Percentiles rank a stretch among this genome's conserved stretches.
Conservation (phyloP, 495 filamentous ascomycete species). For the Trichoderma virens region DNA sequence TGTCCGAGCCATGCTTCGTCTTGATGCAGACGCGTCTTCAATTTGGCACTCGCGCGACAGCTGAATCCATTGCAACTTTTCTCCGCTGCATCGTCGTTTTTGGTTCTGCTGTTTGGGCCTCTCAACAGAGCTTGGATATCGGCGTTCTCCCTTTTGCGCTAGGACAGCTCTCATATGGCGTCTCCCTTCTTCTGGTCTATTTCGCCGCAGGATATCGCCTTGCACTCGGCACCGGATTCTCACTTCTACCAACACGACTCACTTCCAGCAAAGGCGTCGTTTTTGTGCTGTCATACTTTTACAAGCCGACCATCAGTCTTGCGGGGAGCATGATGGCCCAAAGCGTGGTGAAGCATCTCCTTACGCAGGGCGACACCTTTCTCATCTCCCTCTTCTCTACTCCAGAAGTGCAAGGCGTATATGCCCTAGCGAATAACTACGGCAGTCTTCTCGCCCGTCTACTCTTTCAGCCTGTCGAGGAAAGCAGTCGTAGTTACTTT, state of each 20-base stretch:
- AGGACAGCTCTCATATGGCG: constrained; percentile 74
- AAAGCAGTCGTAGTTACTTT: constrained; percentile 81
- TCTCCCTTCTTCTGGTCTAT: constrained; percentile 62
- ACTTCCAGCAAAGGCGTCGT: constrained; percentile 13
- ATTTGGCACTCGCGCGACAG: constrained; percentile 69
- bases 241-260: constrained; percentile 35
- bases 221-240: constrained; percentile 45
- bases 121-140: constrained; percentile 35
- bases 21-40: constrained; percentile 71
- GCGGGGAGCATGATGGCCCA: constrained; percentile 79
- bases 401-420: constrained; percentile 79
- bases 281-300: constrained; percentile 58
- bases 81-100: constrained; percentile 67
- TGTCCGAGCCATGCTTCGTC: constrained; percentile 78
- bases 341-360: constrained; percentile 76
- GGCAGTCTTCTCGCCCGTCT: constrained; percentile 83
- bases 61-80: constrained; percentile 73
- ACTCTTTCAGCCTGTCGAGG: constrained; percentile 91
- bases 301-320: constrained; percentile 55
- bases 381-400: constrained; percentile 70
- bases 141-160: constrained; percentile 85
- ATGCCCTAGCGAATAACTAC: constrained; percentile 90
- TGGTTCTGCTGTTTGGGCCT: constrained; percentile 51
- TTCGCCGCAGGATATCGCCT: constrained; percentile 36
- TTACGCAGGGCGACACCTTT: constrained; percentile 90